Evolutionary conservation across 305 asterid species (phyloP), one percentile per base, ranked within the genome.

Genomic region (Fraxinus albicans): DNA sequence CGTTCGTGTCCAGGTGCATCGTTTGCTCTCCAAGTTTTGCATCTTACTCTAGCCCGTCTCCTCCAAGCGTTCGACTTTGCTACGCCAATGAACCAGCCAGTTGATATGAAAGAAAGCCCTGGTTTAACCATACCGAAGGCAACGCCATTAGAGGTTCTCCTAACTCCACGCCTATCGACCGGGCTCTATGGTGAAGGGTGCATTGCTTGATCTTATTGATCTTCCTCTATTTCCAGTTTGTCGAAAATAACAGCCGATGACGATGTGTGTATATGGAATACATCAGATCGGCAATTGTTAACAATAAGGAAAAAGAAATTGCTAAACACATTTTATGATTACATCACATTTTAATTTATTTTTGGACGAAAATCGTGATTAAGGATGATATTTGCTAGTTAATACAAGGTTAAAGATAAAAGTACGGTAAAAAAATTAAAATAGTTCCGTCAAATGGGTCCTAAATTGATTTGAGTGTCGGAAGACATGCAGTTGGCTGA

Each of bases 61-160:
- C 81, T 84, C 0, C 86, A 84, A 76, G 84, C 80, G 23, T 84
- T 84, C 76, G 76, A 84, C 53, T 76, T 84, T 29, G 73, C 67
- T 8, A 80, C 76, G 10, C 79, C 79, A 13, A 33, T 31, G 12
- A 72, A 69, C 12, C 10, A 53, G 76, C 55, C 82, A 2, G 79
- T 84, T 55, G 81, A 84, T 27, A 79, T 84, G 86, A 55, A 76
- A 15, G 84, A 84, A 47, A 78, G 80, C 38, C 17, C 47, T 19
- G 86, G 84, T 60, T 15, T 84, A 53, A 77, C 82, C 34, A 13
- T 84, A 80, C 85, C 83, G 12, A 81, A 78, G 58, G 80, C 73
- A 3, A 55, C 31, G 44, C 80, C 87, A 33, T 27, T 84, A 12
- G 50, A 77, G 21, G 85, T 81, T 34, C 19, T 84, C 38, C 73